Base-by-base conservation (phyloP, 2,329 filamentous ascomycete genomes). In the Penicillium sp. region DNA sequence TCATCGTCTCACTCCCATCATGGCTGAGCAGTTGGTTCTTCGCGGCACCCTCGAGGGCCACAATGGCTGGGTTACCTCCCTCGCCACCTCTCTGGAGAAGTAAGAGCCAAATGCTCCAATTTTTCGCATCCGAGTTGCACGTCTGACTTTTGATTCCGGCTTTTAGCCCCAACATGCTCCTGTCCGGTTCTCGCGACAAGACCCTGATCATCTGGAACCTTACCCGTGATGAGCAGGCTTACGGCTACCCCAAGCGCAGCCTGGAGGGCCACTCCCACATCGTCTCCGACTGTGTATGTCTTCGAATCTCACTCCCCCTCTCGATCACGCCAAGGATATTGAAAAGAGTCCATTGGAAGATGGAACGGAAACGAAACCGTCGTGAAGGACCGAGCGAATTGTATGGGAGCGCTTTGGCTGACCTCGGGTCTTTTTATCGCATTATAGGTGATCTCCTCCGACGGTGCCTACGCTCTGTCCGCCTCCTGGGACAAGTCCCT, bases 401-500 rank as follows among this genome's bases (percentile, higher is more conserved):
- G n/a, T 28, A 22, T 33, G 24, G 22, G 59, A 67, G 59, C 45
- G 55, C 58, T 64, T 70, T 72, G 70, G 72, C 70, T 76, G 68
- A 75, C 71, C 64, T 62, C 53, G 67, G 62, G 64, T 69, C 60
- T 62, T 60, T 68, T 65, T 62, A 60, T 58, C 55, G 66, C 26
- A 26, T 53, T 58, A 78, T 75, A 96, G 92, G 92, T 99, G 75
- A 99, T 99, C 88, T 98, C 94, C 80, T 98, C 95, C 73, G 95
- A 99, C 83, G 95, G 95, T 82, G 94, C 95, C 81, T 99, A 99
- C 84, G 95, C 95, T 80, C 91, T 99, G 78, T 98, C 95, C 76
- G 91, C 94, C 73, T 98, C 95, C 70, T 99, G 95, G 95, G 95
- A 99, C 87, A 98, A 97, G 92, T 97, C 94, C 73, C 93, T 99